These are phyloP conservation scores for Veloboletus limbatus DNA, from an alignment of 1,284 basidiomycete genomes.

Conservation along the genomic window DNA sequence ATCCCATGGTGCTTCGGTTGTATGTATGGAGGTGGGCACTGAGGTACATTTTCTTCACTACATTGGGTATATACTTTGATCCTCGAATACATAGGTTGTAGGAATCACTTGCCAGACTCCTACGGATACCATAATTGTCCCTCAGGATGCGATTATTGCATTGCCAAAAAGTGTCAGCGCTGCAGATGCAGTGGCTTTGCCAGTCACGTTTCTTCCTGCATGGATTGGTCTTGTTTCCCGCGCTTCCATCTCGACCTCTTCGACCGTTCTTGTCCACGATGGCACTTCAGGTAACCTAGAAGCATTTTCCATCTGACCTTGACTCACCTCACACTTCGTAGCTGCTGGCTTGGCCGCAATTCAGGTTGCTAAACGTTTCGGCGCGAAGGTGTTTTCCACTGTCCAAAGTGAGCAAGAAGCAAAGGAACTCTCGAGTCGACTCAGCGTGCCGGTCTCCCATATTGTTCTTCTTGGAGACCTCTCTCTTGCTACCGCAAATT, in stretches of 20 bases:
- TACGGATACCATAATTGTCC: constrained; percentile 11
- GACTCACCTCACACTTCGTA: constrained; percentile 11
- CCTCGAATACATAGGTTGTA: constrained; percentile 9
- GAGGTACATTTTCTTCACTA: constrained; percentile 3
- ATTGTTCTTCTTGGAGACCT: constrained; percentile 17
- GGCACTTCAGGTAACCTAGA: constrained; percentile 21
- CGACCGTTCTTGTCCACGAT: constrained; percentile 29
- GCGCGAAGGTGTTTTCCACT: constrained; percentile 20
- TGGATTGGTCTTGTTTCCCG: constrained; percentile 28
- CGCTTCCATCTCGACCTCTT: constrained; percentile 19
- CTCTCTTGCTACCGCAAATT: constrained; percentile 4
- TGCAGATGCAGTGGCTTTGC: constrained; percentile 21
- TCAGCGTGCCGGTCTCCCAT: constrained; percentile 11
- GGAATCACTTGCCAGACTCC: constrained; percentile 17
- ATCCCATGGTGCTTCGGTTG: constrained; percentile 12
- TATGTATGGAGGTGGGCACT: constrained; percentile 6
- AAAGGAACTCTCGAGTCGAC: constrained; percentile 8
- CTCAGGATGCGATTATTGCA: constrained; percentile 14
- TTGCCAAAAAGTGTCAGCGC: constrained; percentile 15
- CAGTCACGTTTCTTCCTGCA: constrained; percentile 22
- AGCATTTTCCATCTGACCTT: neutral
- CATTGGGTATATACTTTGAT: neutral
- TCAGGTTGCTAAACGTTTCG: constrained; percentile 21
- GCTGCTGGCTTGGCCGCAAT: constrained; percentile 21
- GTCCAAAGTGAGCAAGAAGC: constrained; percentile 15